phyloP scores from a whole-genome alignment of 1,139 yeast species.

The Groenewaldozyma auringiensis region DNA sequence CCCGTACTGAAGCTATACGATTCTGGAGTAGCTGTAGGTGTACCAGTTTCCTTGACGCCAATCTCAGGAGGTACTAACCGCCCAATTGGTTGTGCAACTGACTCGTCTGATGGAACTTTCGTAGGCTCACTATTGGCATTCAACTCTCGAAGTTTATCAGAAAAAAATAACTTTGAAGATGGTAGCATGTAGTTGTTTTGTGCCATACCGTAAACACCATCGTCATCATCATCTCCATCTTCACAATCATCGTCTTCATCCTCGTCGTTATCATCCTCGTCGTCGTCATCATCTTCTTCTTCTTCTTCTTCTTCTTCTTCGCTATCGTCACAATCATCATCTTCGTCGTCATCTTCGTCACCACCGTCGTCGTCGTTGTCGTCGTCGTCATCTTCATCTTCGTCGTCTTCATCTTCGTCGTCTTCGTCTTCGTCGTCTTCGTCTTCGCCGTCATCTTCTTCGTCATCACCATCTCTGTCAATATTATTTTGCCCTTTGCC shows the following conservation, averaged over 20 bases:
- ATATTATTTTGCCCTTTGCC: not conserved
- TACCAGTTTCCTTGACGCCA: not conserved
- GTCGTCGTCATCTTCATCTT: not conserved
- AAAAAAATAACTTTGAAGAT: not conserved
- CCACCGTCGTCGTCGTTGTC: not conserved
- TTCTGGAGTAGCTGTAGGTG: no score
- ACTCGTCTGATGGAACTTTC: not conserved
- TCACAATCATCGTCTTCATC: not conserved
- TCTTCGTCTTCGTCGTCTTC: not conserved
- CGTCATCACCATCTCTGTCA: conserved; percentile 1
- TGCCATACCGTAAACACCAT: not conserved
- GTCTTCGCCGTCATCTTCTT: conserved; percentile 3
- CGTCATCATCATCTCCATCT: not conserved
- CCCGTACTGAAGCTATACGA: no score
- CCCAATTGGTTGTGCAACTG: not conserved
- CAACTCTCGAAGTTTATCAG: not conserved
- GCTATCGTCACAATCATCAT: conserved; percentile 1
- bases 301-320: conserved; percentile 1
- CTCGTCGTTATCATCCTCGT: not conserved
- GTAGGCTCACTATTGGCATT: not conserved
- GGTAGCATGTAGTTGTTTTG: not conserved
- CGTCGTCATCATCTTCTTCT: not conserved
- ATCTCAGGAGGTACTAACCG: not conserved
- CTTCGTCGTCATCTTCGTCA: not conserved
- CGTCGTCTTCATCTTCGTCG: not conserved